A percentile compares a stretch with the other conserved stretches of the same genome.
phyloP scores from a whole-genome alignment of 192 early-diverging fungal genomes.

The Mortierella antarctica region DNA sequence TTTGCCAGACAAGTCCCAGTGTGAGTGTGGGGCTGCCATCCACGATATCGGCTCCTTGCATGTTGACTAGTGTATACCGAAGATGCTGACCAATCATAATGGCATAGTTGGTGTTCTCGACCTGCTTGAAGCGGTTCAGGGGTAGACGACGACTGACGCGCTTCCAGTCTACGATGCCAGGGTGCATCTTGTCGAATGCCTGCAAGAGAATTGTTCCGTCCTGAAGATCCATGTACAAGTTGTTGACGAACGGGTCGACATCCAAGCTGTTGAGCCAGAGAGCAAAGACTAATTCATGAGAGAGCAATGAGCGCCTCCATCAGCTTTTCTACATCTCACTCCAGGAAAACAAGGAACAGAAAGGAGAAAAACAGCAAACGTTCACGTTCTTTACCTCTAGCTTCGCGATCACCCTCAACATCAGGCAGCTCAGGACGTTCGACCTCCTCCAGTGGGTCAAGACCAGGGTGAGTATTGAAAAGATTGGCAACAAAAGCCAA shows the following conservation, averaged over 20 bases:
- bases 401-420: conserved; percentile 86
- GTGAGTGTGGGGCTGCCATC: conserved; percentile 92
- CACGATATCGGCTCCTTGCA: conserved; percentile 94
- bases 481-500: conserved; percentile 98
- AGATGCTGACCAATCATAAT: conserved; percentile 88
- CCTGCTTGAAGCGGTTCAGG: conserved; percentile 92
- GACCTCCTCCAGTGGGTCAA: conserved; percentile 89
- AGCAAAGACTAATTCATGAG: conserved; percentile 77
- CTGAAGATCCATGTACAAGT: conserved; percentile 92
- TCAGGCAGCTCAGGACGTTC: conserved; percentile 94
- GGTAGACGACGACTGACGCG: conserved; percentile 84
- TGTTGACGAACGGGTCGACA: conserved; percentile 97
- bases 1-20: conserved; percentile 95
- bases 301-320: neutral
- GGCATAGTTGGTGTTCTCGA: conserved; percentile 97
- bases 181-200: conserved; percentile 94
- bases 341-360: too few species aligned
- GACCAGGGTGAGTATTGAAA: conserved; percentile 97
- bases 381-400: conserved; percentile 70
- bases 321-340: neutral
- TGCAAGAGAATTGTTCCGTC: conserved; percentile 95
- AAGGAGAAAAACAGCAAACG: neutral
- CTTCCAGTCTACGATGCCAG: conserved; percentile 93
- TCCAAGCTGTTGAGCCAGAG: conserved; percentile 98
- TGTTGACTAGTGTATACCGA: conserved; percentile 92